These are phyloP conservation scores for Helminthosporium solani DNA, from an alignment of 2,329 filamentous ascomycete species.

Conservation along the genomic window DNA sequence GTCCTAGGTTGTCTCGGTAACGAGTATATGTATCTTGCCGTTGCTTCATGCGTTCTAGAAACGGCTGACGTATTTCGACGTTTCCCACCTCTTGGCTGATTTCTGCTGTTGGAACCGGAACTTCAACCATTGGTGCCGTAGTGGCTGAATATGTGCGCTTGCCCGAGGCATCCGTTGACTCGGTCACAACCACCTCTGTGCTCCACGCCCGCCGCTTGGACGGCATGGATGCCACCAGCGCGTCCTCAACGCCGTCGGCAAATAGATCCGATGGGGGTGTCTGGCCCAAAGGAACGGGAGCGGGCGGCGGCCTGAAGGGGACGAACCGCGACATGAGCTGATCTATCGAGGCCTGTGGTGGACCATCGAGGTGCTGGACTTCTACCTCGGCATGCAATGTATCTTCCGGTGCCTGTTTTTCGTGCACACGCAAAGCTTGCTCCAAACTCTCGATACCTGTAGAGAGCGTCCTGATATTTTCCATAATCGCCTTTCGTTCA, in stretches of 20 bases:
- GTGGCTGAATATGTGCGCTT: constrained; percentile 54
- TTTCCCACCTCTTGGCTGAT: constrained; percentile 41
- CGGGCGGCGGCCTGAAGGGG: constrained; percentile 83
- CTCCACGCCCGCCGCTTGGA: constrained; percentile 43
- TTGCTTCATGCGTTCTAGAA: constrained; percentile 69
- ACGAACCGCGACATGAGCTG: constrained; percentile 56
- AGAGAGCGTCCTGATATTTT: constrained; percentile 49
- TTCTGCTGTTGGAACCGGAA: constrained; percentile 23
- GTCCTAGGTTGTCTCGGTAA: constrained; percentile 41
- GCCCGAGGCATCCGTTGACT: constrained; percentile 53
- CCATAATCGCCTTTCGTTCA: constrained; percentile 50
- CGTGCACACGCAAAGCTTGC: constrained; percentile 29
- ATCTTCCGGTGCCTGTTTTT: constrained; percentile 42
- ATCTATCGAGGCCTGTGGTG: constrained; percentile 39
- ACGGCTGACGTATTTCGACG: constrained; percentile 48
- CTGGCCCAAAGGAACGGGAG: constrained; percentile 62
- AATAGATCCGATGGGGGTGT: constrained; percentile 21
- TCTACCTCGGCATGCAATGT: constrained; percentile 37
- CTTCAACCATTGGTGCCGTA: constrained; percentile 51
- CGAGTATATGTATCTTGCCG: constrained; percentile 63
- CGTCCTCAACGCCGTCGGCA: constrained; percentile 14
- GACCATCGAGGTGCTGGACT: constrained; percentile 38
- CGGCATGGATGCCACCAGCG: constrained; percentile 23
- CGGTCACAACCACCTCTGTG: constrained; percentile 54
- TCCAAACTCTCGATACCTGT: constrained; percentile 45